Percentiles rank a stretch among this genome's conserved stretches.
Evolutionary conservation across 345 rosid genomes (phyloP).

Genomic region (Microcos paniculata): DNA sequence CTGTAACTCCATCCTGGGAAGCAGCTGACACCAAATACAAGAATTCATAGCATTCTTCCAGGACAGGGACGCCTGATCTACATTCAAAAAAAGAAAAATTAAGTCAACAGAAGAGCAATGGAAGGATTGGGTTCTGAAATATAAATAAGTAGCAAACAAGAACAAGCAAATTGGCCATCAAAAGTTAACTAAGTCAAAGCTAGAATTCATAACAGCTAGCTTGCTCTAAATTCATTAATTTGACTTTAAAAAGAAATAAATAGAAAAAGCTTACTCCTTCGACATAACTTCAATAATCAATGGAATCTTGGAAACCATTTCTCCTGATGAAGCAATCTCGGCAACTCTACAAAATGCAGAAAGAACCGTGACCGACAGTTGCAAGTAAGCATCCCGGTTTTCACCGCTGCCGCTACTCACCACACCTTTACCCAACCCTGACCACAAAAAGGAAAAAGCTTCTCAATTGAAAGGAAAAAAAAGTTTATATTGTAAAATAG

Average conservation of each 20-base stretch:
- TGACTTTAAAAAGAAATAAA: background rate
- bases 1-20: constrained; percentile 46
- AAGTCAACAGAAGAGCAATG: background rate
- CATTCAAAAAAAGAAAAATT: background rate
- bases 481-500: background rate
- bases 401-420: constrained; percentile 38
- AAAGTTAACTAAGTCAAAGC: background rate
- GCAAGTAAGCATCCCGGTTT: constrained; percentile 74
- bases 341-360: constrained; percentile 76
- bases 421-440: constrained; percentile 53
- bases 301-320: constrained; percentile 71
- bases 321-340: constrained; percentile 69
- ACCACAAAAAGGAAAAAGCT: background rate
- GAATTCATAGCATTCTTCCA: constrained; percentile 78
- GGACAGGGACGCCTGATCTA: constrained; percentile 27
- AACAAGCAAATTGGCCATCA: background rate
- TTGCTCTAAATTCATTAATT: background rate
- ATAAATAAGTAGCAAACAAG: background rate
- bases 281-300: constrained; percentile 57
- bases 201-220: background rate
- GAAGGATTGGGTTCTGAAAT: background rate
- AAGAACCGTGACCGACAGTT: constrained; percentile 67
- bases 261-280: constrained; percentile 36
- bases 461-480: background rate
- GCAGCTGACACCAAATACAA: constrained; percentile 66